Conservation (phyloP, 805 yeast species). For the Hanseniaspora mollemarum region DNA sequence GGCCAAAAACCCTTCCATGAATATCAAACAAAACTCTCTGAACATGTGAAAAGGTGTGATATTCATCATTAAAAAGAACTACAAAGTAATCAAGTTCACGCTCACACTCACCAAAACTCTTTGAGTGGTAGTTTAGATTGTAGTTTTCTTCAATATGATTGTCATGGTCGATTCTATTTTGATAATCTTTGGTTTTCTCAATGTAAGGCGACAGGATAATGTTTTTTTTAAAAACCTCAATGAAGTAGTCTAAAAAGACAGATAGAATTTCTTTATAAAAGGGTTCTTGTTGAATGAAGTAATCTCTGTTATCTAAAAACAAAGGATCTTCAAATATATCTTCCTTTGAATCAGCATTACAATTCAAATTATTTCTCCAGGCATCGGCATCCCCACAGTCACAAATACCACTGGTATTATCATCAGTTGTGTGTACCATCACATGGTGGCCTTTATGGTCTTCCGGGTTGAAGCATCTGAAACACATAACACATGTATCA, state of each 20-base stretch:
- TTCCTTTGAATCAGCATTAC: conserved; percentile 32
- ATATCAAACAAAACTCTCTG: conserved; percentile 32
- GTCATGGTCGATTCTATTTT: not conserved
- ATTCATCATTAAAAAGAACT: conserved; percentile 70
- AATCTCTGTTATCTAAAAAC: not conserved
- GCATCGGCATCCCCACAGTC: conserved; percentile 66
- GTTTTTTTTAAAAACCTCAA: conserved; percentile 33
- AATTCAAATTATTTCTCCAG: conserved; percentile 42
- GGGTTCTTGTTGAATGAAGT: not conserved
- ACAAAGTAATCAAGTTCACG: conserved; percentile 35
- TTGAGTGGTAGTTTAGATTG: not conserved
- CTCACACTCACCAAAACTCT: not conserved
- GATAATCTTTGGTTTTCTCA: not conserved
- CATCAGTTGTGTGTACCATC: conserved; percentile 38
- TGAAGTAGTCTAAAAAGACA: conserved; percentile 33
- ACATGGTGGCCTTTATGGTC: conserved; percentile 63
- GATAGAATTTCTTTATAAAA: conserved; percentile 25
- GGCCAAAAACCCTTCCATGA: not conserved
- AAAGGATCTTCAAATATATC: conserved; percentile 13
- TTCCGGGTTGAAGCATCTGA: conserved; percentile 54
- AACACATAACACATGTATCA: conserved; percentile 67
- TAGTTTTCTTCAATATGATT: not conserved
- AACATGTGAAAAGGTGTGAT: conserved; percentile 51
- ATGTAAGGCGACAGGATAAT: conserved; percentile 20
- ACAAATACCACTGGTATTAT: conserved; percentile 47